Base-by-base conservation (phyloP, 306 rosid species). In the Cicer pinnatifidum region DNA sequence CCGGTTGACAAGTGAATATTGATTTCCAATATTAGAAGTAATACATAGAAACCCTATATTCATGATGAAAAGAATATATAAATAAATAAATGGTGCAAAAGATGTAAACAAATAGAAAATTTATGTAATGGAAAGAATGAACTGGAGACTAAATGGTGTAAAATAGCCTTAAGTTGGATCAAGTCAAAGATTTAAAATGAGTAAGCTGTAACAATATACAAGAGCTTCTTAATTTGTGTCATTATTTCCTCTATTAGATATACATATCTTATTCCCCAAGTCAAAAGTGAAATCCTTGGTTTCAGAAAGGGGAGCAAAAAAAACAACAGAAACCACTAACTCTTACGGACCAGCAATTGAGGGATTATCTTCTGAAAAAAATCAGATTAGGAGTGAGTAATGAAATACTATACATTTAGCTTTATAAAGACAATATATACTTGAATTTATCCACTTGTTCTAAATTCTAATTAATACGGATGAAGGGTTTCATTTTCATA, bases 301-400 rank as follows among this genome's bases (percentile, higher is more conserved):
- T 56, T 56, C n/a, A 56, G 13, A 56, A 56, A 9, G 13, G 35
- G 8, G 8, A 56, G 12, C n/a, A 10, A 0, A 11, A 11, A 56
- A 56, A 54, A 56, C 11, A 56, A 56, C 16, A 66, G 17, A 19
- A 35, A 11, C 54, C 20, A 23, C 72, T 12, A 4, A 67, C 17
- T 66, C 37, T 45, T 65, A 48, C 6, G n/a, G 43, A 67, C 58
- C 9, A 12, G 28, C 58, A 23, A 23, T 67, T 47, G 73, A 23
- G 13, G 59, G 58, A 67, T 46, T 67, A 67, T 67, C 45, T 28
- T 67, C 73, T 47, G 73, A 33, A 59, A 56, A 59, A 33, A 11
- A 11, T 8, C 39, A 59, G 15, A 59, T 33, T 59, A 33, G 16
- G 11, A 59, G 9, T 12, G 41, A 28, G 16, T 28, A 58, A 28